A percentile compares a stretch with the other conserved stretches of the same genome.
Evolutionary conservation across 2,329 filamentous ascomycete genomes (phyloP).

Genomic region (Sclerotinia subarctica): DNA sequence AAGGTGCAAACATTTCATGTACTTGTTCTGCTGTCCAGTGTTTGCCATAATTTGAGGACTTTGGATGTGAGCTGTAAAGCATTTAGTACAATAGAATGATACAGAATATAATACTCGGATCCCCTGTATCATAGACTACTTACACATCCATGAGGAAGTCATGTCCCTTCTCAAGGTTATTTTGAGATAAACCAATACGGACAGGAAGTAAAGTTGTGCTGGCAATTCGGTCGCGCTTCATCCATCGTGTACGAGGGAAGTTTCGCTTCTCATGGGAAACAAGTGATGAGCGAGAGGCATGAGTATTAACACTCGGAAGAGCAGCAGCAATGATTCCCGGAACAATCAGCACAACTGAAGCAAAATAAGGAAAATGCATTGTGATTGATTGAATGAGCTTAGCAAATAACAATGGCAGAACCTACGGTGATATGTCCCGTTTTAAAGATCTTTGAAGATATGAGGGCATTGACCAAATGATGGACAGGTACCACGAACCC

Average conservation of each 20-base stretch:
- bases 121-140: constrained; percentile 3
- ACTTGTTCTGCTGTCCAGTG: constrained; percentile 39
- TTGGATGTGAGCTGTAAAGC: constrained; percentile 31
- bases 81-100: not conserved
- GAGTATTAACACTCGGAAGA: not conserved
- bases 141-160: constrained; percentile 43
- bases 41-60: constrained; percentile 39
- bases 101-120: not conserved
- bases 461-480: not conserved
- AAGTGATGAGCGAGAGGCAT: constrained; percentile 1
- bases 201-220: constrained; percentile 40
- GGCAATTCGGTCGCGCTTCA: constrained; percentile 24
- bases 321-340: constrained; percentile 1
- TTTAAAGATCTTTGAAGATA: constrained; percentile 7
- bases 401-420: not conserved
- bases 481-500: constrained; percentile 6
- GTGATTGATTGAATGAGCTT: constrained; percentile 14
- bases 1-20: constrained; percentile 38
- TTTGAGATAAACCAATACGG: constrained; percentile 45
- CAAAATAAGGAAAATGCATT: constrained; percentile 15
- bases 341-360: constrained; percentile 1
- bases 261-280: constrained; percentile 28
- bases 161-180: constrained; percentile 44
- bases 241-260: constrained; percentile 22
- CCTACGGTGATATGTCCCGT: not conserved